Base-by-base conservation (phyloP, 148 eudicot species). In the Pharnaceum exiguum region DNA sequence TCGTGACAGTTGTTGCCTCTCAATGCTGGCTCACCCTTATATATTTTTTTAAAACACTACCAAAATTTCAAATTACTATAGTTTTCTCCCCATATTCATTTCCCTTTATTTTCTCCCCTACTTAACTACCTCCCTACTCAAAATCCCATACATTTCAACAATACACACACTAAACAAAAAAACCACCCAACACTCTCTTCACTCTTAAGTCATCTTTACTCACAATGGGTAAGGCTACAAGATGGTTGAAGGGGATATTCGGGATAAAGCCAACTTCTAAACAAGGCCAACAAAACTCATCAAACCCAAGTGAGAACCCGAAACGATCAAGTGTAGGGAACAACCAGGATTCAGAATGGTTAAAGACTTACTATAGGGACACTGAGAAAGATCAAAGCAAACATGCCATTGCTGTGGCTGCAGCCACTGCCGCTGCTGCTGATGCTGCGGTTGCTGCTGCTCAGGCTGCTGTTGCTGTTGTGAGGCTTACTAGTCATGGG, bases 381-480 rank as follows among this genome's bases (percentile, higher is more conserved):
- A 38, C 72, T 0, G 84, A 76, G 6, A 69, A 56, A 36, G 83
- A 87, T 40, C 80, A 82, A 61, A 82, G 52, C 65, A 79, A 79
- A 70, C 89, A 85, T 37, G 89, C 89, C 5, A 78, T 80, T 53
- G 84, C 93, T 4, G 85, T 89, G 49, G 93, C 93, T 10, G 84
- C 90, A 0, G 95, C 88, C 59, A 82, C 86, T 1, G 86, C 89
- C 0, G 86, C 82, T 0, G 96, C 87, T 0, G 96, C 89, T 0
- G 95, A 87, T 22, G 95, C 95, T 0, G 95, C 95, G 0, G 95
- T 86, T 2, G 95, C 90, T 2, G 90, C 90, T 9, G 90, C 90
- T 5, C 89, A 83, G 51, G 95, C 95, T 4, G 95, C 95, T 0
- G 90, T 66, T 2, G 85, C 77, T 23, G 94, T 80, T 10, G 89